Evolutionary conservation across 768 basidiomycete species (phyloP), one percentile per base, ranked within the genome.

Genomic region (Panaeolus cyanescens): DNA sequence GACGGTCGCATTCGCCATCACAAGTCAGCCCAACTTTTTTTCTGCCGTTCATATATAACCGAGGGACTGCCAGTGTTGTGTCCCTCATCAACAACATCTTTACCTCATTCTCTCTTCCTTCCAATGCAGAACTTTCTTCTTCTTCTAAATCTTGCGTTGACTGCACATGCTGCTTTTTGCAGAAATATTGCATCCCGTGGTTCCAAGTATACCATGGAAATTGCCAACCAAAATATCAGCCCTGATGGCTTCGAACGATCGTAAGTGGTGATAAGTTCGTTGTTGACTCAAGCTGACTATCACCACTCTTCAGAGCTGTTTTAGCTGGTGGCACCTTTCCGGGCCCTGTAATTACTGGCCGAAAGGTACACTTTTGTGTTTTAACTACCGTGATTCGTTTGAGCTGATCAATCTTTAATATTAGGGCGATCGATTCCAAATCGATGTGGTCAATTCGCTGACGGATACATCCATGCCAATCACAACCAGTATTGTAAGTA

Each of bases 401-500:
- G 22, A 20, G 15, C 42, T n/a, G 17, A 10, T 15, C 42, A 9
- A 5, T 28, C 22, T 50, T 55, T n/a, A n/a, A n/a, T n/a, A n/a
- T 4, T 30, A 67, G 71, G 79, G 82, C n/a, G 74, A 77, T 56
- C 64, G 64, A 32, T 82, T 83, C 64, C 34, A 59, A 30, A 67
- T 87, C 55, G 81, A 83, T 53, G 80, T 86, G 5, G 65, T 75
- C n/a, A 76, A 83, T 60, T 32, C 64, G 5, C 75, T 86, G 19
- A 73, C 68, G 0, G 83, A 59, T 71, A 68, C 5, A 83, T 83
- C 30, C 79, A 77, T 32, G 77, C 84, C 39, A 80, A 82, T 53
- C 62, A 79, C 61, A 9, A 22, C 50, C 28, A 34, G 36, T 17
- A 70, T 81, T 53, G 80, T 80, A 69, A 55, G 76, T 32, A 1